A percentile compares a stretch with the other conserved stretches of the same genome.
These are phyloP conservation scores for Cryptococcus sp. DNA, from an alignment of 1,284 basidiomycete genomes.

Conservation along the genomic window DNA sequence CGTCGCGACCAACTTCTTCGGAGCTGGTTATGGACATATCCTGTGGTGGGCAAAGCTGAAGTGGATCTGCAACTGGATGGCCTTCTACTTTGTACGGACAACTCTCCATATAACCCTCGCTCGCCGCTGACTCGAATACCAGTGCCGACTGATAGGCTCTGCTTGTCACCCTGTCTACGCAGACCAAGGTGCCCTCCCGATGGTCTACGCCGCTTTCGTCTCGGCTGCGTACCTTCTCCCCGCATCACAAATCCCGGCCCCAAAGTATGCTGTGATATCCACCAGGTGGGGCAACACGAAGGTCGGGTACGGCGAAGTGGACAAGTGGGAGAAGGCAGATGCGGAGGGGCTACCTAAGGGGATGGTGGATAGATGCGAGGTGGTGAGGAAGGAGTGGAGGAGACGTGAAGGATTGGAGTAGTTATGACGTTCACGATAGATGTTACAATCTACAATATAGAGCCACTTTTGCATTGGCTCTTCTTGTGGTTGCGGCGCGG, in stretches of 20 bases:
- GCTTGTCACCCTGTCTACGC: conserved; percentile 38
- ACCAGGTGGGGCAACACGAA: conserved; percentile 22
- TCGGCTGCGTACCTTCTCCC: conserved; percentile 28
- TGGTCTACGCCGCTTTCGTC: conserved; percentile 42
- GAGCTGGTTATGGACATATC: conserved; percentile 25
- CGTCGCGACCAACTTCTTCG: conserved; percentile 64
- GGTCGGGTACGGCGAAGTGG: conserved; percentile 41
- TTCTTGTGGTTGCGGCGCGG: no score
- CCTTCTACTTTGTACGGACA: conserved; percentile 67
- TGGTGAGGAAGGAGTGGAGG: conserved; percentile 30
- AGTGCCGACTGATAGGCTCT: conserved; percentile 40
- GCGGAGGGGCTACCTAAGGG: conserved; percentile 27
- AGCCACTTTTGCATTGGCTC: no score
- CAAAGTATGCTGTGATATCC: conserved; percentile 28
- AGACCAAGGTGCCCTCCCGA: conserved; percentile 30
- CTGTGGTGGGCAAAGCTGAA: conserved; percentile 56
- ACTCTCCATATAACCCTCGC: background rate
- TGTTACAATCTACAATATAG: no score
- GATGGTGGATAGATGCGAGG: conserved; percentile 30
- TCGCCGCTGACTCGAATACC: background rate
- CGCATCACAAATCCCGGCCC: conserved; percentile 26
- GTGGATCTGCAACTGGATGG: conserved; percentile 57
- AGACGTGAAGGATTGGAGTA: conserved; percentile 20
- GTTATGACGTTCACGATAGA: no score
- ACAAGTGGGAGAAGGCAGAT: conserved; percentile 32